phyloP scores from a whole-genome alignment of 2,329 filamentous ascomycete genomes.

The Sporothrix protearum region DNA sequence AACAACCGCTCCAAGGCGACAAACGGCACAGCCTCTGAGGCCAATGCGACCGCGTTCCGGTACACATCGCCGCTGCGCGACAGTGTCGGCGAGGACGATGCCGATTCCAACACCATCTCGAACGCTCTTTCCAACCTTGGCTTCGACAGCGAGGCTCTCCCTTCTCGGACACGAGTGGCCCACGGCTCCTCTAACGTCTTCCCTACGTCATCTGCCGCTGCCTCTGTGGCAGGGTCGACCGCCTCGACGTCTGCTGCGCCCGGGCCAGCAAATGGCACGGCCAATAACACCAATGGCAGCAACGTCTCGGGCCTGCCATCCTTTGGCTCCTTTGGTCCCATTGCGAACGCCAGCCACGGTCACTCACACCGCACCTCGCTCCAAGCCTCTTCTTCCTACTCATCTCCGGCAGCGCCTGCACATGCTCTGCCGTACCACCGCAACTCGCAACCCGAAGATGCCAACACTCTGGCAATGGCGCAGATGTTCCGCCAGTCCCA shows the following conservation, averaged over 20 bases:
- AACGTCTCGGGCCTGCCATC: not conserved
- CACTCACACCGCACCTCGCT: conserved; percentile 47
- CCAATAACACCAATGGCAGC: not conserved
- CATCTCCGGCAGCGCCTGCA: conserved; percentile 16
- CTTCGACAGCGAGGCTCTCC: conserved; percentile 20
- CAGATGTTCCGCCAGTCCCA: conserved; percentile 17
- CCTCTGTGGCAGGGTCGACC: conserved; percentile 14
- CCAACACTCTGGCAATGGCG: not conserved
- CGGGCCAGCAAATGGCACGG: not conserved
- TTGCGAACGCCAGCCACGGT: conserved; percentile 41
- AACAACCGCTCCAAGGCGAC: conserved; percentile 34
- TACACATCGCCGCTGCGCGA: conserved; percentile 32
- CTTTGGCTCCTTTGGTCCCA: conserved; percentile 15
- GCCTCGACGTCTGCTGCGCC: conserved; percentile 9
- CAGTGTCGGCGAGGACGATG: not conserved
- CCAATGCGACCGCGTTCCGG: conserved; percentile 43
- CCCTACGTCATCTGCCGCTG: conserved; percentile 1
- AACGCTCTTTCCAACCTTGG: not conserved
- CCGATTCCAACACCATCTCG: not conserved
- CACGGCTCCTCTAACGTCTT: conserved; percentile 17
- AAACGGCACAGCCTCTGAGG: conserved; percentile 43
- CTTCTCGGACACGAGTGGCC: not conserved
- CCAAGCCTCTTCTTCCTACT: conserved; percentile 30
- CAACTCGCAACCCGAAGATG: conserved; percentile 20
- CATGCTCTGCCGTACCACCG: conserved; percentile 18